Conservation (phyloP, 345 rosid species). For the Pistacia atlantica region DNA sequence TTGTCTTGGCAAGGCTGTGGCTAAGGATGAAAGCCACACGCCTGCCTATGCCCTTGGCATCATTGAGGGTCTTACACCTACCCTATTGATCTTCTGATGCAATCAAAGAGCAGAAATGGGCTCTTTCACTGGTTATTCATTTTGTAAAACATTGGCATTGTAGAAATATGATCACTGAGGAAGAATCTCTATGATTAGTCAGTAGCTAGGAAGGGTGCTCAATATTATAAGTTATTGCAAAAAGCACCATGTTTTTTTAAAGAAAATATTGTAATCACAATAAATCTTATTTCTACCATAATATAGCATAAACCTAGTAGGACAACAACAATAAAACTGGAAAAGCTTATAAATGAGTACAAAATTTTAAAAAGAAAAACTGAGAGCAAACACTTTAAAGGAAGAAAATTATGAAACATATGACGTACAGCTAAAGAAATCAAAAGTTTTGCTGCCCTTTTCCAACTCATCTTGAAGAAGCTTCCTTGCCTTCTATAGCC, state of each 20-base stretch:
- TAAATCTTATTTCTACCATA: background rate
- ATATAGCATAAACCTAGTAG: background rate
- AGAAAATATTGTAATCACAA: background rate
- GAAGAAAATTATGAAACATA: slow-evolving; percentile 7
- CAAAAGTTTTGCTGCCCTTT: slow-evolving; percentile 44
- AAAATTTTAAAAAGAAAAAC: background rate
- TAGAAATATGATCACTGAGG: background rate
- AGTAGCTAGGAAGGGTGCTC: background rate
- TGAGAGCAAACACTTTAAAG: background rate
- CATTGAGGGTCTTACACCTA: too few species aligned
- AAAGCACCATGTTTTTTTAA: background rate
- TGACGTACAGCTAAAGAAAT: slow-evolving; percentile 60
- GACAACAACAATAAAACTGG: background rate
- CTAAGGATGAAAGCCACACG: too few species aligned
- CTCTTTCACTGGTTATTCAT: background rate
- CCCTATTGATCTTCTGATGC: background rate
- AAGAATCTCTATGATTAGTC: background rate
- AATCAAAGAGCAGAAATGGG: background rate
- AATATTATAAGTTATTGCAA: background rate
- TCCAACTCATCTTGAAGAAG: slow-evolving; percentile 61
- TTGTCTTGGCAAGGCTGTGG: too few species aligned
- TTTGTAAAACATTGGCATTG: too few species aligned
- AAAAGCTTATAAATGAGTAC: background rate
- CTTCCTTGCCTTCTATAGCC: slow-evolving; percentile 73
- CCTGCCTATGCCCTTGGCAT: too few species aligned